Percentiles rank a stretch among this genome's conserved stretches.
Evolutionary conservation across 176 grass and related monocot species (phyloP).

Genomic region (Secale cereale): DNA sequence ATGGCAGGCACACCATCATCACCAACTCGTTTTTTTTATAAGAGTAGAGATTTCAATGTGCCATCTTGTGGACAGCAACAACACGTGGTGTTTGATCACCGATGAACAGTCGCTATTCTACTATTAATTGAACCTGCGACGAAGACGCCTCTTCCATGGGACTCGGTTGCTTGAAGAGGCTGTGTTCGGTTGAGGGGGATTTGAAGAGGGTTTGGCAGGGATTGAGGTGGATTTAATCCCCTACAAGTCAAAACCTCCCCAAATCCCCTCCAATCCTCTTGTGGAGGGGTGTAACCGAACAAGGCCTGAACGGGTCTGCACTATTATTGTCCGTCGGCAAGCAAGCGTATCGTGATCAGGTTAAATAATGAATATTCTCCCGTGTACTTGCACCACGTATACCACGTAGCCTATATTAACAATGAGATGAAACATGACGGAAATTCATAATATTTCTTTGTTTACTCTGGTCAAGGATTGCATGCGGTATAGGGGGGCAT

Average conservation of each 20-base stretch:
- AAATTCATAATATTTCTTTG: not conserved
- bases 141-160: not conserved
- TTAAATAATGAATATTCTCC: not conserved
- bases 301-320: not conserved
- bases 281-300: no score
- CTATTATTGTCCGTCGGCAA: not conserved
- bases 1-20: no score
- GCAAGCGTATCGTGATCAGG: not conserved
- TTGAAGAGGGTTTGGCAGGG: no score
- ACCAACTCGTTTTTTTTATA: no score
- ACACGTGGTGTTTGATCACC: not conserved
- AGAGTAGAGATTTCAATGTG: no score
- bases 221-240: no score
- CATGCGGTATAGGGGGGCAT: not conserved
- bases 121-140: not conserved
- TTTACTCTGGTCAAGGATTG: constrained; percentile 23
- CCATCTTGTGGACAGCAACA: not conserved
- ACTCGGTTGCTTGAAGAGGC: not conserved
- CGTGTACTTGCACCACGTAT: not conserved
- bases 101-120: not conserved
- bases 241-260: no score
- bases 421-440: not conserved
- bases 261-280: no score
- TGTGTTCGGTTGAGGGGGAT: no score
- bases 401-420: not conserved